phyloP scores from a whole-genome alignment of 345 rosid species.

The Arabidopsis suecica region DNA sequence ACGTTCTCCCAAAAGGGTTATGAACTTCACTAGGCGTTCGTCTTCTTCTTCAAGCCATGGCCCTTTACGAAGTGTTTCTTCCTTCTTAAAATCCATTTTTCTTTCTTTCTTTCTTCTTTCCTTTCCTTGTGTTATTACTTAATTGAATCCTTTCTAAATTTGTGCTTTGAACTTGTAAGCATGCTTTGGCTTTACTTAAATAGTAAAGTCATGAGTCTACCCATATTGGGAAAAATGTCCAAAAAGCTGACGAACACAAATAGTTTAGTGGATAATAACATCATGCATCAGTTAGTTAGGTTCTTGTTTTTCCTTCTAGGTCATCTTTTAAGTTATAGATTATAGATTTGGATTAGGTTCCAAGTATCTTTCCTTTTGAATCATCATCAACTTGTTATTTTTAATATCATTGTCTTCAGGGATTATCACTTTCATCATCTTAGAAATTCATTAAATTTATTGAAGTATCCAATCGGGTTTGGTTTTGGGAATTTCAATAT shows the following conservation, averaged over 20 bases:
- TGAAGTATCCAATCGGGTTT: slow-evolving; percentile 2
- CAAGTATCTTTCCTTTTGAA: slow-evolving; percentile 24
- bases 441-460: not conserved
- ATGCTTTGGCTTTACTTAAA: slow-evolving; percentile 38
- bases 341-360: slow-evolving; percentile 44
- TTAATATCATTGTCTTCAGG: not conserved
- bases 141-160: not conserved
- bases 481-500: not conserved
- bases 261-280: slow-evolving; percentile 41
- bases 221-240: slow-evolving; percentile 41
- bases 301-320: slow-evolving; percentile 17
- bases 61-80: slow-evolving; percentile 56
- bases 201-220: slow-evolving; percentile 40
- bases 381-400: slow-evolving; percentile 28
- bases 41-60: slow-evolving; percentile 77
- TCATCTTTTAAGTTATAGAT: slow-evolving; percentile 36
- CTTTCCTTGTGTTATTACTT: not conserved
- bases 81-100: slow-evolving; percentile 45
- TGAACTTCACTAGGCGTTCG: slow-evolving; percentile 50
- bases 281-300: slow-evolving; percentile 52
- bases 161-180: slow-evolving; percentile 26
- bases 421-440: slow-evolving; percentile 36
- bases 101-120: not conserved
- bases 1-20: slow-evolving; percentile 58
- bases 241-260: slow-evolving; percentile 38